Base-by-base conservation (phyloP, 2,329 filamentous ascomycete species). In the Paecilomyces variotii region DNA sequence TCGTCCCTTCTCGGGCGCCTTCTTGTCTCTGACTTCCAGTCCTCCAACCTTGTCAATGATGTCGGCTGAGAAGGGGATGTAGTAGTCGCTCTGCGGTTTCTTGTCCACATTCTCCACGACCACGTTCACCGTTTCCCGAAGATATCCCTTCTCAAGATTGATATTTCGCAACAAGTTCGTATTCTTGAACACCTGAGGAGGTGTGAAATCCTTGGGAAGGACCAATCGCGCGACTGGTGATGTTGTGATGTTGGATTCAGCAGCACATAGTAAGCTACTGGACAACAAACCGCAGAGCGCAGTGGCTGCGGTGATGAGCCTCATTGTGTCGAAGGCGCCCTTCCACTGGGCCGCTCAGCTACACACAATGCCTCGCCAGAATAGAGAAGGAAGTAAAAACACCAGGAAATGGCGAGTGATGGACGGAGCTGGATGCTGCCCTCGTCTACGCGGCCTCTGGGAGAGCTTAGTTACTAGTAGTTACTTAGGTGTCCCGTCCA, bases 101-200 rank as follows among this genome's bases (percentile, higher is more conserved):
- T 83, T 82, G 69, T 88, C 90, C 65, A 89, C 81, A 74, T 99
- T 99, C 79, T 97, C 89, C 63, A 99, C 85, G 56, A 96, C 82
- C n/a, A 96, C 87, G 77, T 97, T 97, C 81, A 97, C 85, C 12
- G 87, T 88, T 76, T 97, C 93, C 71, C 91, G 87, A 57, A 87
- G 86, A 70, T 94, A 97, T 65, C 86, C 89, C 81, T 97, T 97
- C 77, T 97, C 93, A 59, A 97, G 78, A 65, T 96, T 96, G 70
- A 95, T 87, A 63, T 89, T 87, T 68, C 94, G 89, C 56, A 97
- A 88, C 30, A 97, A 77, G 74, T 99, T 97, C 75, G 83, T 83
- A 76, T 99, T 97, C 79, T 92, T 91, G 80, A 96, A 99, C 65
- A 92, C 89, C 72, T 91, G 89, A 12, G 92, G 88, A 57, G 93